Evolutionary conservation across 2,329 filamentous ascomycete species (phyloP), one percentile per base, ranked within the genome.

Genomic region (Aspergillus luchuensis): DNA sequence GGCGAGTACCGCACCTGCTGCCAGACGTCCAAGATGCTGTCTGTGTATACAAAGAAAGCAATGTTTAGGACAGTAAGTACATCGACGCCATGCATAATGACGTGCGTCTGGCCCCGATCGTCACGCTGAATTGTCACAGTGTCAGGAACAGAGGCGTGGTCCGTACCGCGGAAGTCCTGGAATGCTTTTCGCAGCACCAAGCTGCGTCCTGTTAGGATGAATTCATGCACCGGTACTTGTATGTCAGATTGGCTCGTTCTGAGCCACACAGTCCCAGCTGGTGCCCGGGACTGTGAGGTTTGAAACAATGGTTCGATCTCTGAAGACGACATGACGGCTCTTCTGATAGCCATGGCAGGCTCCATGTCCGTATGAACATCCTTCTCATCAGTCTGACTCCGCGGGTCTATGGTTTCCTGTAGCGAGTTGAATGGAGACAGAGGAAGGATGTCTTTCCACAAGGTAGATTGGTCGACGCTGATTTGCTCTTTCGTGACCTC

Each of bases 1-100:
- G 88, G 85, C 19, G 86, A 84, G 63, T 88, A 85, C 63, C 81
- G 86, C 4, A 89, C 89, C 63, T 90, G 88, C 66, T 93, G 91
- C 95, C 95, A 98, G 17, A 93, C 90, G 61, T 95, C 91, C 33
- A 97, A 82, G 15, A 93, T 79, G 4, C 81, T 82, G 71, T 98
- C 95, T 5, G 88, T 89, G 73, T 98, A 98, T 7, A 89, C 72
- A 69, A 91, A 97, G 8, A 94, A 80, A 1, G 90, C 85, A 8
- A 98, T 68, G 67, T 97, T 94, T 59, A 97, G 79, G 6, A 97
- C 72, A 0, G 91, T 89, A 36, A 96, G 81, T 39, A 95, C 82
- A 71, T 97, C 92, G 11, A 94, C 77, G 1, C 86, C 84, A 19
- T 86, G 79, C 56, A 98, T 89, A 0, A 85, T 84, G 19, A 97